Evolutionary conservation across 2,329 filamentous ascomycete genomes (phyloP).

Genomic region (Aspergillus sp.): DNA sequence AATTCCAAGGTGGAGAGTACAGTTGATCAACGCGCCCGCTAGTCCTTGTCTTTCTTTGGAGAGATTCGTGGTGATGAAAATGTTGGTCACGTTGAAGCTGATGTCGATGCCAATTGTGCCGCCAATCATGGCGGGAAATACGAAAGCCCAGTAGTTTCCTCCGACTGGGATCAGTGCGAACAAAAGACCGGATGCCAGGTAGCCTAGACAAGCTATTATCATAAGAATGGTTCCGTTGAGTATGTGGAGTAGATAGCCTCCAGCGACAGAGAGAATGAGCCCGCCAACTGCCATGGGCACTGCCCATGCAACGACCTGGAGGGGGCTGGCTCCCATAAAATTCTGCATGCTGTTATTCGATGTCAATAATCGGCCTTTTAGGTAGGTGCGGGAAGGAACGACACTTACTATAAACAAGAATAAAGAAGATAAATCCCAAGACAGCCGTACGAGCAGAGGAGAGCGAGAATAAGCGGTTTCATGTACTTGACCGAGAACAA

Average conservation of each 20-base stretch:
- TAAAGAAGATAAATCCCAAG: slow-evolving; percentile 65
- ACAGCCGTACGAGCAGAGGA: slow-evolving; percentile 63
- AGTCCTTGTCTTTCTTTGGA: slow-evolving; percentile 62
- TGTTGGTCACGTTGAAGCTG: slow-evolving; percentile 66
- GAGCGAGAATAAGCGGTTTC: slow-evolving; percentile 52
- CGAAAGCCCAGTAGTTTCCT: slow-evolving; percentile 62
- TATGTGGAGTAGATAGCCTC: slow-evolving; percentile 61
- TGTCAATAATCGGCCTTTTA: slow-evolving; percentile 1
- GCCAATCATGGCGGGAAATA: slow-evolving; percentile 58
- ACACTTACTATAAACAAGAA: slow-evolving; percentile 57
- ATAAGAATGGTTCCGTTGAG: slow-evolving; percentile 58
- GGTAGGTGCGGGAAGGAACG: slow-evolving; percentile 2
- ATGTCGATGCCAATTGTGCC: slow-evolving; percentile 69
- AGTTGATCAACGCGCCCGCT: slow-evolving; percentile 65
- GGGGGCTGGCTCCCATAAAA: slow-evolving; percentile 52
- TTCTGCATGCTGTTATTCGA: slow-evolving; percentile 48
- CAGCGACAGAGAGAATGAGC: slow-evolving; percentile 55
- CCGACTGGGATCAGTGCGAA: slow-evolving; percentile 57
- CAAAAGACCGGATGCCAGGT: slow-evolving; percentile 52
- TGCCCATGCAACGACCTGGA: slow-evolving; percentile 63
- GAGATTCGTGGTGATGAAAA: slow-evolving; percentile 69
- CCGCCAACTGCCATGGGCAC: slow-evolving; percentile 62
- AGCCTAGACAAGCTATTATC: slow-evolving; percentile 55
- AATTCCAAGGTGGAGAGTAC: slow-evolving; percentile 63
- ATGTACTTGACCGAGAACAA: slow-evolving; percentile 66